Conservation (phyloP, 495 filamentous ascomycete species). For the Sabuloglossum arenarium region DNA sequence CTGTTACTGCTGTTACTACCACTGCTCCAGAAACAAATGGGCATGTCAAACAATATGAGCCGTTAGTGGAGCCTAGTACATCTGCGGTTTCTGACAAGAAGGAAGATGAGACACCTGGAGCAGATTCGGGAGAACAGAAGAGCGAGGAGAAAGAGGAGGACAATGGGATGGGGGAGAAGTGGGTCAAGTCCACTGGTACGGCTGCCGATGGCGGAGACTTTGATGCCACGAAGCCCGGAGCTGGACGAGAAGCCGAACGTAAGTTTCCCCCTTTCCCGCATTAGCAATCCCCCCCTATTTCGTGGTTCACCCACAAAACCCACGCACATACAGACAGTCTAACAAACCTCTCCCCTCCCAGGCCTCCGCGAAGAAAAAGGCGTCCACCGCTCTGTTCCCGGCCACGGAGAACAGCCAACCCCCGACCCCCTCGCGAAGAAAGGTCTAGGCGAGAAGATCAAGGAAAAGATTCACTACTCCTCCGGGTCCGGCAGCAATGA, state of each 20-base stretch:
- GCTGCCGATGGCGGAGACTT: constrained; percentile 34
- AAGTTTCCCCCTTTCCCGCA: constrained; percentile 14
- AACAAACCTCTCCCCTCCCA: constrained; percentile 5
- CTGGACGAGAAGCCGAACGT: constrained; percentile 44
- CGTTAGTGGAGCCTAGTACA: too few species aligned
- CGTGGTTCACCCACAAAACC: too few species aligned
- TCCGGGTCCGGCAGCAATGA: not conserved
- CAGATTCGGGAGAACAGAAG: too few species aligned
- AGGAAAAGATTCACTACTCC: not conserved
- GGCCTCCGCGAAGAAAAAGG: constrained; percentile 16
- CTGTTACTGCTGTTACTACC: not conserved
- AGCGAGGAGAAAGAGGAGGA: constrained; percentile 3
- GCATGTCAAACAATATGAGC: not conserved
- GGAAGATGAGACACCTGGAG: too few species aligned
- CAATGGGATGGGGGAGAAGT: constrained; percentile 28
- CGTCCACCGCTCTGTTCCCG: constrained; percentile 6
- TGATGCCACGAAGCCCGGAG: constrained; percentile 37
- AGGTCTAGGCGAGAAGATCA: constrained; percentile 4
- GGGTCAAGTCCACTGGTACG: constrained; percentile 31
- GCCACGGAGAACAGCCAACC: too few species aligned
- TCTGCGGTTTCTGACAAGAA: too few species aligned
- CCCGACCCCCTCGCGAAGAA: not conserved
- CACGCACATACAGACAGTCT: too few species aligned
- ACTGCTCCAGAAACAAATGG: not conserved
- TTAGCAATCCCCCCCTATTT: not conserved